These are phyloP conservation scores for Cenchrus fungigraminus DNA, from an alignment of 176 grass and related monocot species.

Conservation along the genomic window DNA sequence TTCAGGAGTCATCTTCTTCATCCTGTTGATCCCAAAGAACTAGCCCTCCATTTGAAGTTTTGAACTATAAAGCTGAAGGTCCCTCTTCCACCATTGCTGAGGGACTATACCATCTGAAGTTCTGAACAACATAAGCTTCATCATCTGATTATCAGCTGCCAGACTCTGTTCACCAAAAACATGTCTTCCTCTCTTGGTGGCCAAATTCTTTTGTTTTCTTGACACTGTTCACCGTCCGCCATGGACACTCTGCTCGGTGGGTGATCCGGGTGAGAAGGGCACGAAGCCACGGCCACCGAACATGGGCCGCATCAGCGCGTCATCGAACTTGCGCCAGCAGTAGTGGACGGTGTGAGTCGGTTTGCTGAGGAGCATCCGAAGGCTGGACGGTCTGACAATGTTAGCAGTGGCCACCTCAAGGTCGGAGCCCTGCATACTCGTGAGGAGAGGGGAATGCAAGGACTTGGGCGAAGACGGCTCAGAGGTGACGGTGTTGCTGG, in stretches of 20 bases:
- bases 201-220: background rate
- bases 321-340: slow-evolving; percentile 98
- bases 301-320: slow-evolving; percentile 90
- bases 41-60: slow-evolving; percentile 32
- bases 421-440: slow-evolving; percentile 57
- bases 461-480: slow-evolving; percentile 84
- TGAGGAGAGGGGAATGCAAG: slow-evolving; percentile 63
- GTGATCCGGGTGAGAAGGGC: slow-evolving; percentile 79
- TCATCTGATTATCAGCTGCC: slow-evolving; percentile 29
- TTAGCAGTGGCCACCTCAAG: slow-evolving; percentile 38
- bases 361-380: slow-evolving; percentile 88
- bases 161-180: background rate
- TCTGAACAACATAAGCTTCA: slow-evolving; percentile 14
- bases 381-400: slow-evolving; percentile 72
- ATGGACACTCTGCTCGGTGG: slow-evolving; percentile 63
- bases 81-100: slow-evolving; percentile 22
- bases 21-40: slow-evolving; percentile 20
- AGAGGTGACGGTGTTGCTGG: slow-evolving; percentile 22
- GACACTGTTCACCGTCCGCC: slow-evolving; percentile 10
- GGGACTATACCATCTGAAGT: slow-evolving; percentile 20
- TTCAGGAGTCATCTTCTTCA: slow-evolving; percentile 38
- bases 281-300: slow-evolving; percentile 91
- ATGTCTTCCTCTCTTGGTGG: background rate
- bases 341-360: slow-evolving; percentile 86
- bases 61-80: slow-evolving; percentile 25